Base-by-base conservation (phyloP, 1,139 yeast species). In the Saccharomyces pastorianus region DNA sequence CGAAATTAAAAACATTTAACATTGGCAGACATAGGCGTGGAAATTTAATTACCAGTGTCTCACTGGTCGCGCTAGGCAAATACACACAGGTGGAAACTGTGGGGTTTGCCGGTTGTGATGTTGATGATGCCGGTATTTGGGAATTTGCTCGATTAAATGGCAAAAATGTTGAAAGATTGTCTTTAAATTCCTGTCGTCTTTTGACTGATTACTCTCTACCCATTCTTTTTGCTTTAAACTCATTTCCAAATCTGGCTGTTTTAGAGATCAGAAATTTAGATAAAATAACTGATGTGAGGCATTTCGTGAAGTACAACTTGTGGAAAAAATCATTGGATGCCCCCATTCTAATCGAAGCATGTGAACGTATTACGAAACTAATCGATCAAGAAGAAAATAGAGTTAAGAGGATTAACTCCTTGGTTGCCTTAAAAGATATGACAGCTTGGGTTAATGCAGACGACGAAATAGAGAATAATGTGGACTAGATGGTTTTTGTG, bases 41-140 rank as follows among this genome's bases (percentile, higher is more conserved):
- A 14, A 79, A 81, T 50, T 70, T 79, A 44, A 81, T 91, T 49
- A 85, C 96, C 2, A 95, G 89, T 72, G 73, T 78, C 47, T 81
- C 95, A 13, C 70, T 90, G 44, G 73, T 80, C 17, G 77, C 78
- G 25, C 71, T 91, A 32, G 80, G 84, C 6, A 74, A 75, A 47
- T 80, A 80, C 61, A 77, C 81, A 2, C 68, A 74, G 13, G 72
- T 90, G 47, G 75, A 75, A 50, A 90, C 97, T 0, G 74, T 91
- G 50, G 98, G 98, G 0, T 72, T 89, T 14, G 96, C 98, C 0
- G 98, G 98, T 6, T 88, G 96, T 68, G 76, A 80, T 54, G 77
- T 91, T 28, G 81, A 87, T 20, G 96, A 91, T 71, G 77, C 82
- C 50, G 76, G 86, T 6, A 72, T 91, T 27, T 88, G 96, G 95